Evolutionary conservation across 1,139 yeast species (phyloP), one percentile per base, ranked within the genome.

Genomic region (Arxiozyma slooffiae): DNA sequence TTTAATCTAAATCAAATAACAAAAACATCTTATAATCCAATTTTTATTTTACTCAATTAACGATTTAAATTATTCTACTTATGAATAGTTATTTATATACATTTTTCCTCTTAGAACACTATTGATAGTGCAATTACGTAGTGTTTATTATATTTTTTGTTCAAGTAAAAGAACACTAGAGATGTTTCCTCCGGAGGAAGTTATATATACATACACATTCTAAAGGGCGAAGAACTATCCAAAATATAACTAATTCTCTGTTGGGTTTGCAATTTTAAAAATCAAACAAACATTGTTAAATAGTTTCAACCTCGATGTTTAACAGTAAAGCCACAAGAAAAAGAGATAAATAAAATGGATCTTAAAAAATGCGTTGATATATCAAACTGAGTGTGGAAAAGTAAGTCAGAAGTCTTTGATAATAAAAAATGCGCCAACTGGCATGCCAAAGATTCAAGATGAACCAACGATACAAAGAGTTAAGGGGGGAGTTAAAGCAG

Each of bases 401-500:
- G 9, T 30, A 20, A 30, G 23, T 11, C 30, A 34, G n/a, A 20
- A 21, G 14, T 42, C 45, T 7, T 26, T 42, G n/a, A n/a, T n/a
- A 9, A 30, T 38, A 42, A 38, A 42, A 30, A 24, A 42, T n/a
- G n/a, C 21, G 14, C 26, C 2, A 21, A 34, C 26, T 18, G 18
- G 34, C 5, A 24, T n/a, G n/a, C 38, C 38, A 42, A 34, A 42
- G 22, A 24, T 8, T 7, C 23, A 30, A 11, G 22, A 42, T 34
- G 26, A 34, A 14, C 4, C 23, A 14, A 38, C 21, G 16, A 20
- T 18, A 34, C 38, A 42, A 24, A 38, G 38, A 2, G 76, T 73
- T 47, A 67, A 72, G 53, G 70, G n/a, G 84, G 61, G 73, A 70
- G 21, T 68, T 80, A 52, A 79, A 78, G 60, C 76, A 80, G 18